phyloP scores from a whole-genome alignment of 306 rosid genomes.

The Chamaecrista fasciculata region DNA sequence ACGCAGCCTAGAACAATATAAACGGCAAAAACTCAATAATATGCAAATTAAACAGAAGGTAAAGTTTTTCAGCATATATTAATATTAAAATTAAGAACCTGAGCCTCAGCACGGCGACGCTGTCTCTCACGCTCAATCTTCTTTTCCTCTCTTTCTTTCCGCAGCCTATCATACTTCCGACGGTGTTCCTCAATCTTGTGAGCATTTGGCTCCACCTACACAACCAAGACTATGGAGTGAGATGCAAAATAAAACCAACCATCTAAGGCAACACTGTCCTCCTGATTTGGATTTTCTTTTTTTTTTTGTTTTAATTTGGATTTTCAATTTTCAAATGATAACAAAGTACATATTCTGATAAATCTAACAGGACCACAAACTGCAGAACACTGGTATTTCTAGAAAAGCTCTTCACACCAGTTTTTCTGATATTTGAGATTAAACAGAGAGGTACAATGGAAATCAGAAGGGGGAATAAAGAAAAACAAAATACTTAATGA shows the following conservation, averaged over 20 bases:
- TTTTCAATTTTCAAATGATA: too few species aligned
- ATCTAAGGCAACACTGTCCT: neutral
- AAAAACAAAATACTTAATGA: too few species aligned
- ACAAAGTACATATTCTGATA: neutral
- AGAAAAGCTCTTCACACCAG: neutral
- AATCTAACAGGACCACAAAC: neutral
- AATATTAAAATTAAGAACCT: slow-evolving; percentile 42
- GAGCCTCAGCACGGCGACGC: slow-evolving; percentile 77
- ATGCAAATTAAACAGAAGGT: neutral
- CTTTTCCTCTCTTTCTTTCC: slow-evolving; percentile 69
- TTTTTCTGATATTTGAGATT: neutral
- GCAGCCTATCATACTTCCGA: slow-evolving; percentile 81
- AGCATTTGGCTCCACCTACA: slow-evolving; percentile 78
- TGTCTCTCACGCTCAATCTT: slow-evolving; percentile 59
- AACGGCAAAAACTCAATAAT: slow-evolving; percentile 24
- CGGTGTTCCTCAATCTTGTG: slow-evolving; percentile 84
- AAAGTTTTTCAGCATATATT: neutral
- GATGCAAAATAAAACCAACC: slow-evolving; percentile 20
- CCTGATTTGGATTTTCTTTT: neutral
- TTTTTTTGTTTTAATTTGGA: too few species aligned
- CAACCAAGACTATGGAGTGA: slow-evolving; percentile 22
- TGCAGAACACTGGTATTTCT: neutral
- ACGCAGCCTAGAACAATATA: slow-evolving; percentile 62
- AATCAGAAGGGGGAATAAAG: neutral
- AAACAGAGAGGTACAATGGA: neutral